phyloP scores from a whole-genome alignment of 2,329 filamentous ascomycete genomes.

The Scytalidium lignicola region DNA sequence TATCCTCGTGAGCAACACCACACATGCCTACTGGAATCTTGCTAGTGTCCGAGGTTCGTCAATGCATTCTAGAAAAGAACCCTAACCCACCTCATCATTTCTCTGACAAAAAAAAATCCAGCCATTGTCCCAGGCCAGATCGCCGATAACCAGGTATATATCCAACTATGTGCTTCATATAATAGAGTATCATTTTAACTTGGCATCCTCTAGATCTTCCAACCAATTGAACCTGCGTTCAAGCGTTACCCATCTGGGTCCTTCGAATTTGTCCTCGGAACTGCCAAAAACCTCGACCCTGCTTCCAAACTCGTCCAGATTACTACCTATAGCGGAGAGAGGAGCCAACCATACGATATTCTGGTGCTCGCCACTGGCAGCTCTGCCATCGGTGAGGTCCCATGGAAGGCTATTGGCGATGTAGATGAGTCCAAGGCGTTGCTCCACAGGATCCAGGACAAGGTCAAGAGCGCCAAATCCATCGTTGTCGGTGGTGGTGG shows the following conservation, averaged over 20 bases:
- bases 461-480: conserved; percentile 9
- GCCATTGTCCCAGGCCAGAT: conserved; percentile 38
- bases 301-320: conserved; percentile 28
- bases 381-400: conserved; percentile 34
- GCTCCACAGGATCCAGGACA: conserved; percentile 4
- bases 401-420: conserved; percentile 38
- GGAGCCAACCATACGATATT: conserved; percentile 33
- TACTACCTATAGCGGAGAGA: conserved; percentile 6
- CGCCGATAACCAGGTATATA: conserved; percentile 35
- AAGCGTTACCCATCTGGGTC: conserved; percentile 26
- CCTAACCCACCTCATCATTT: background rate
- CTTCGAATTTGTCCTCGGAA: conserved; percentile 37
- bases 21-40: conserved; percentile 42
- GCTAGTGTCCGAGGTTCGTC: conserved; percentile 32
- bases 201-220: conserved; percentile 20
- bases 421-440: conserved; percentile 10
- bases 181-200: too few relatives aligned
- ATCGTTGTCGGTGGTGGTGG: conserved; percentile 22
- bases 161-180: conserved; percentile 33
- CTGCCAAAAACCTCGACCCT: conserved; percentile 29
- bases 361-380: conserved; percentile 42
- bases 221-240: conserved; percentile 29
- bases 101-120: conserved; percentile 29
- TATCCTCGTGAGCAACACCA: conserved; percentile 36
- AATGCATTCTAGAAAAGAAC: conserved; percentile 16